phyloP scores from a whole-genome alignment of 345 rosid genomes.

The sweet orange (Citrus sinensis) region DNA sequence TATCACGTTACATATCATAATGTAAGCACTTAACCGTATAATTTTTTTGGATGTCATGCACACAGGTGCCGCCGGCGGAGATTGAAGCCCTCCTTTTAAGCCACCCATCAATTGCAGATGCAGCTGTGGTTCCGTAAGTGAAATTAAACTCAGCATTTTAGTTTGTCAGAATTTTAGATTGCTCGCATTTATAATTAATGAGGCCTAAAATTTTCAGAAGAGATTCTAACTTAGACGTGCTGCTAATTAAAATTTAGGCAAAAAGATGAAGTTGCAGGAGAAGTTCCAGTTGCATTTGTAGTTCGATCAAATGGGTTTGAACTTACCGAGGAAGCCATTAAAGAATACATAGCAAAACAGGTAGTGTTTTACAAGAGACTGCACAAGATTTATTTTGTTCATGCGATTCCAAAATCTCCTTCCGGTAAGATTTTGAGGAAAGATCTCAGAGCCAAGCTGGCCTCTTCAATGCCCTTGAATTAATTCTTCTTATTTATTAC shows the following conservation, averaged over 20 bases:
- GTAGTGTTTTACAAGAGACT: conserved; percentile 89
- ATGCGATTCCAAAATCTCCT: conserved; percentile 86
- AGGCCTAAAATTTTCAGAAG: not conserved
- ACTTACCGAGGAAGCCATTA: conserved; percentile 59
- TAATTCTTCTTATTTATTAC: not conserved
- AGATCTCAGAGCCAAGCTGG: conserved; percentile 68
- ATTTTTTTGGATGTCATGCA: not conserved
- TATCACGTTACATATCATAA: no score
- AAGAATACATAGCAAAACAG: conserved; percentile 79
- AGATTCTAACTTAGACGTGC: not conserved
- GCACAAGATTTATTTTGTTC: conserved; percentile 69
- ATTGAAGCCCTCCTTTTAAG: conserved; percentile 72
- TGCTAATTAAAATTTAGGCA: conserved; percentile 33
- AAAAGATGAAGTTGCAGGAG: conserved; percentile 72
- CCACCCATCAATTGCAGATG: conserved; percentile 74
- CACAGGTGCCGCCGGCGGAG: conserved; percentile 90
- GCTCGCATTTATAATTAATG: not conserved
- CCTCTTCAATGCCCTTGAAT: conserved; percentile 6
- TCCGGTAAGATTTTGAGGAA: conserved; percentile 87
- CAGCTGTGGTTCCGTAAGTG: conserved; percentile 91
- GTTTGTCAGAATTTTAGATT: conserved; percentile 33
- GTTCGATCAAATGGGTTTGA: conserved; percentile 58
- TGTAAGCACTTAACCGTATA: no score
- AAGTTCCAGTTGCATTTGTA: conserved; percentile 88
- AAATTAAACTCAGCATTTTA: no score